phyloP scores from a whole-genome alignment of 148 eudicot species.

The Nepenthes gracilis region DNA sequence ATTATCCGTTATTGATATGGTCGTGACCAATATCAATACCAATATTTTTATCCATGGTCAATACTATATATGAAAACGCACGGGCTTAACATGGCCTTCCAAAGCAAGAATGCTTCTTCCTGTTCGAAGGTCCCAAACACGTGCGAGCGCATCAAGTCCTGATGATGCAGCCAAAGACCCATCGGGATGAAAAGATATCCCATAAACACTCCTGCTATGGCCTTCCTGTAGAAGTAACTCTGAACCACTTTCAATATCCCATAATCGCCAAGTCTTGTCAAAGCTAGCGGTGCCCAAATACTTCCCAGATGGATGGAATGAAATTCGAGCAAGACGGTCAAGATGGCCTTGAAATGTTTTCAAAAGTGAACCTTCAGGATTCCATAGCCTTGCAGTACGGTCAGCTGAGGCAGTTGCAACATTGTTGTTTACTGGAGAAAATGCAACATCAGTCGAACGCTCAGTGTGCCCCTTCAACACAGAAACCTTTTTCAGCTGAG shows the following conservation, averaged over 20 bases:
- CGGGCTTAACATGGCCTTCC: conserved; percentile 92
- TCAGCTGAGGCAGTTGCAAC: conserved; percentile 95
- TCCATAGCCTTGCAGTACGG: conserved; percentile 77
- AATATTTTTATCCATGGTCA: too few species aligned
- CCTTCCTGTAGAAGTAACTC: conserved; percentile 98
- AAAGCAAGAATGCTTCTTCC: conserved; percentile 91
- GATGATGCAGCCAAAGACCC: conserved; percentile 88
- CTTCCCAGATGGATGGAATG: conserved; percentile 88
- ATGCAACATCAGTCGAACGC: conserved; percentile 72
- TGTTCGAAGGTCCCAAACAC: conserved; percentile 91
- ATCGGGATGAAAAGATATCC: conserved; percentile 74
- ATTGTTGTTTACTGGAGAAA: conserved; percentile 56
- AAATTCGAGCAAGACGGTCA: conserved; percentile 83
- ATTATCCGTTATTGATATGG: too few species aligned
- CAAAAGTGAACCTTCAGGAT: conserved; percentile 42
- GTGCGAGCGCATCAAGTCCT: conserved; percentile 88
- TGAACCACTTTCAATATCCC: conserved; percentile 77
- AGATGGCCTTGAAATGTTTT: conserved; percentile 77
- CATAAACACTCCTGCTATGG: conserved; percentile 89
- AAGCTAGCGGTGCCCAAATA: conserved; percentile 91
- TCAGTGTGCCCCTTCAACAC: conserved; percentile 83
- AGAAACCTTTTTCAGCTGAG: conserved; percentile 46
- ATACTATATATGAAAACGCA: conserved; percentile 16
- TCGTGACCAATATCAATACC: too few species aligned
- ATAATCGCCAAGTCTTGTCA: conserved; percentile 95